A percentile compares a stretch with the other conserved stretches of the same genome.
Evolutionary conservation across 805 yeast species (phyloP).

Genomic region (Metschnikowia rubicola): DNA sequence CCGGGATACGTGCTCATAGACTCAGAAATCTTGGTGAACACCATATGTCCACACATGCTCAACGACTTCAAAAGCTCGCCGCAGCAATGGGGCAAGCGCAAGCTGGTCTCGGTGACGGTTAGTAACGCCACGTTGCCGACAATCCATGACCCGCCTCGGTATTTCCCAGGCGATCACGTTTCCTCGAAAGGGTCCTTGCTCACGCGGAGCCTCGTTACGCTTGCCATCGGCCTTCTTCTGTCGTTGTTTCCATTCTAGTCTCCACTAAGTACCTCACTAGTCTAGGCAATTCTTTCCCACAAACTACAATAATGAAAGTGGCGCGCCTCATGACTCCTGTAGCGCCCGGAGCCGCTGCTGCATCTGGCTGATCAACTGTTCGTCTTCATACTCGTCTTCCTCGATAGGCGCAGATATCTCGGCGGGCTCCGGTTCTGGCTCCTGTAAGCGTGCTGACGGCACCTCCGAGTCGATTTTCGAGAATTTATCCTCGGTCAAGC

Average conservation of each 20-base stretch:
- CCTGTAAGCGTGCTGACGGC: conserved; percentile 26
- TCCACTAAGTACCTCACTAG: too few relatives aligned
- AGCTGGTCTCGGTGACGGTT: conserved; percentile 3
- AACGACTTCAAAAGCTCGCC: conserved; percentile 11
- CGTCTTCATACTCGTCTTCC: conserved; percentile 51
- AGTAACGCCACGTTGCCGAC: neutral
- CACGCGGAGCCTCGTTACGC: neutral
- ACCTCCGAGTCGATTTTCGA: conserved; percentile 33
- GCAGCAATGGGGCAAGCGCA: conserved; percentile 8
- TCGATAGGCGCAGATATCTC: conserved; percentile 15
- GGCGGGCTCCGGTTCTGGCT: conserved; percentile 17
- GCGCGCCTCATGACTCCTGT: conserved; percentile 38
- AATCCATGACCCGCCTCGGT: neutral
- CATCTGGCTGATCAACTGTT: conserved; percentile 77
- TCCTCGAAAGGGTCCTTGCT: conserved; percentile 1
- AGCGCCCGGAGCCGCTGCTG: conserved; percentile 82
- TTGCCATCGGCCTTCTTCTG: conserved; percentile 1
- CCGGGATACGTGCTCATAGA: conserved; percentile 13
- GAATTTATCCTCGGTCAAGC: conserved; percentile 39
- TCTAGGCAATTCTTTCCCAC: too few relatives aligned
- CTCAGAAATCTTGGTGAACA: conserved; percentile 12
- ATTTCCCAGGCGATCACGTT: conserved; percentile 5
- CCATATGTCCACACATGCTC: conserved; percentile 11
- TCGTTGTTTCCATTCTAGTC: conserved; percentile 1
- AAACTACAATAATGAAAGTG: too few relatives aligned